Percentiles rank a stretch among this genome's conserved stretches.
Evolutionary conservation across 2,329 filamentous ascomycete genomes (phyloP).

Genomic region (Polychaeton citri): DNA sequence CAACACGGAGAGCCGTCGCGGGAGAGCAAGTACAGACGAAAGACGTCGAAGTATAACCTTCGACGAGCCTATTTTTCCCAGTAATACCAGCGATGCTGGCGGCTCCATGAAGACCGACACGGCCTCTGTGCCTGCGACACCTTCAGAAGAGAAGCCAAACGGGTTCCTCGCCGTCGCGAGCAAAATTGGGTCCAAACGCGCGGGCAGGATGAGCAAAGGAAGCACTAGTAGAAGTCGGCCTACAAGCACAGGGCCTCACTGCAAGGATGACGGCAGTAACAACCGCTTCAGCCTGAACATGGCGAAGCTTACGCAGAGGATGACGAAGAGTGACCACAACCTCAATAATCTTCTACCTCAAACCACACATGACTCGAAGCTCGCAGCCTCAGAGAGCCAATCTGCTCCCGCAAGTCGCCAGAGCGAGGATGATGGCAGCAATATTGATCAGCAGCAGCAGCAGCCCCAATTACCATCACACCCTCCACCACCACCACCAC

Average conservation of each 20-base stretch:
- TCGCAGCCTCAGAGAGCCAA: background rate
- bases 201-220: conserved; percentile 10
- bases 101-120: conserved; percentile 12
- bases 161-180: conserved; percentile 17
- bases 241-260: conserved; percentile 18
- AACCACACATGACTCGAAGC: background rate
- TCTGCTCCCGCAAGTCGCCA: background rate
- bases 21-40: conserved; percentile 25
- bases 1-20: conserved; percentile 10
- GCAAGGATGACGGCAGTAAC: conserved; percentile 8
- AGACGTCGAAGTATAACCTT: conserved; percentile 25
- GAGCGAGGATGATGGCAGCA: background rate
- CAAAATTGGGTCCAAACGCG: conserved; percentile 17
- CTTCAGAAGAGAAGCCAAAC: conserved; percentile 26
- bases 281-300: conserved; percentile 29
- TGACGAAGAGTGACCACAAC: conserved; percentile 20
- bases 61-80: conserved; percentile 16
- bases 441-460: background rate
- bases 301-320: conserved; percentile 25
- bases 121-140: conserved; percentile 25
- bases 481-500: no score
- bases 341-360: background rate
- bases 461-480: background rate
- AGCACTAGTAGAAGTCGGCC: conserved; percentile 27
- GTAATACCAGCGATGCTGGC: conserved; percentile 14